phyloP scores from a whole-genome alignment of 768 basidiomycete species.

The Lanmaoa rubissima region DNA sequence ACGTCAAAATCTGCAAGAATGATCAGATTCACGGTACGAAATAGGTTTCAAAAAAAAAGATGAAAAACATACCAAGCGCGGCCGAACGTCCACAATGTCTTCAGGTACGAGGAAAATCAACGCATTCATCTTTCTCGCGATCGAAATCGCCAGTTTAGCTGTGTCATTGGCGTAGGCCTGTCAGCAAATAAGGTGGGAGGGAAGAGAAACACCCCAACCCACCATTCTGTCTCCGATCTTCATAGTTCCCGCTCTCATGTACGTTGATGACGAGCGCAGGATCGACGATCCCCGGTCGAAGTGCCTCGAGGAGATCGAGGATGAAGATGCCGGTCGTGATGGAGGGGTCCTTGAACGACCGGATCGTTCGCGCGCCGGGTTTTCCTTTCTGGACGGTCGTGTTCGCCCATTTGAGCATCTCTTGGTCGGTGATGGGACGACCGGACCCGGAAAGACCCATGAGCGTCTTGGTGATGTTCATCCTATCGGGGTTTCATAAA shows the following conservation, averaged over 20 bases:
- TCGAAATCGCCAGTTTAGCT: slow-evolving; percentile 98
- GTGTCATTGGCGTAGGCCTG: not conserved
- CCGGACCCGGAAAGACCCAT: slow-evolving; percentile 69
- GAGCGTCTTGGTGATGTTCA: slow-evolving; percentile 91
- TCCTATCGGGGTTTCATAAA: slow-evolving; percentile 34
- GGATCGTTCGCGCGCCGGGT: slow-evolving; percentile 57
- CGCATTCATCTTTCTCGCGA: slow-evolving; percentile 96
- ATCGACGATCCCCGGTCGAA: slow-evolving; percentile 94
- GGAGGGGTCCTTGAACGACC: slow-evolving; percentile 93
- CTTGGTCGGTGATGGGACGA: slow-evolving; percentile 82
- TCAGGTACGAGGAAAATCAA: slow-evolving; percentile 96
- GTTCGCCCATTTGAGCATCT: slow-evolving; percentile 97
- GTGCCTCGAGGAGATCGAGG: slow-evolving; percentile 86
- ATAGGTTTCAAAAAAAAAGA: not conserved
- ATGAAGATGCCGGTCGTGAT: slow-evolving; percentile 90
- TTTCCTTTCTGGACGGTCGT: slow-evolving; percentile 75
- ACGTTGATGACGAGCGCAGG: slow-evolving; percentile 73
- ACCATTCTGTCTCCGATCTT: slow-evolving; percentile 94
- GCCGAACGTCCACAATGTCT: slow-evolving; percentile 92
- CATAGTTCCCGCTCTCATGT: slow-evolving; percentile 62
- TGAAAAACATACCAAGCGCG: slow-evolving; percentile 67
- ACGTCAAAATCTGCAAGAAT: slow-evolving; percentile 76
- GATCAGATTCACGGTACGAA: not conserved
- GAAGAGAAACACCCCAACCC: slow-evolving; percentile 19
- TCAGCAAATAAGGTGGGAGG: not conserved